Percentiles rank a stretch among this genome's conserved stretches.
Evolutionary conservation across 192 early-diverging fungal species (phyloP).

Genomic region (Helicostylum pulchrum): DNA sequence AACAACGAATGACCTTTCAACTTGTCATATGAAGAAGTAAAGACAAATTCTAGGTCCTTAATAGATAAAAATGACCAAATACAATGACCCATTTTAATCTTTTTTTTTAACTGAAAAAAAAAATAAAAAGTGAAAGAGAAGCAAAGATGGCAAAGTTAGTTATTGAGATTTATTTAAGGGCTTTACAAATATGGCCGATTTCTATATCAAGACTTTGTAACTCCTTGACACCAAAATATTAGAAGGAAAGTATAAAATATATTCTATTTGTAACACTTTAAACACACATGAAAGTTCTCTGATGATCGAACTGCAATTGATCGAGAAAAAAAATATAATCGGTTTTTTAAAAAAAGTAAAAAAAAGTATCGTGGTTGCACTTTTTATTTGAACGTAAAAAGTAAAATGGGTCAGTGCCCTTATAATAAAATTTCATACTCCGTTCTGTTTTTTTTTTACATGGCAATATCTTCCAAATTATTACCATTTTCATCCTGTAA

Average conservation of each 20-base stretch:
- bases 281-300: conserved; percentile 8
- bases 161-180: not conserved
- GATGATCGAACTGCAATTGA: conserved; percentile 15
- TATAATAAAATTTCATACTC: not conserved
- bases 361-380: too few relatives aligned
- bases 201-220: too few relatives aligned
- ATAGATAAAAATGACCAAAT: conserved; percentile 24
- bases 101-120: not conserved
- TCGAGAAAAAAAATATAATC: not conserved
- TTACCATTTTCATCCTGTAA: conserved; percentile 20
- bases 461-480: not conserved
- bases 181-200: too few relatives aligned
- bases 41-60: conserved; percentile 17
- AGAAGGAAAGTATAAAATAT: not conserved
- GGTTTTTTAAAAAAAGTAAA: too few relatives aligned
- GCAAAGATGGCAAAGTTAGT: not conserved
- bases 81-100: conserved; percentile 5
- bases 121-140: not conserved
- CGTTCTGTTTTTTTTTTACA: not conserved
- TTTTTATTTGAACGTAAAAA: too few relatives aligned
- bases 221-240: too few relatives aligned
- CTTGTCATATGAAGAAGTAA: conserved; percentile 13
- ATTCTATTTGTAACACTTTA: conserved; percentile 4
- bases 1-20: conserved; percentile 14
- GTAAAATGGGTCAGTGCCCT: too few relatives aligned